Percentiles rank a stretch among this genome's conserved stretches.
Conservation (phyloP, 305 asterid genomes). For the Solanum hybrid region DNA sequence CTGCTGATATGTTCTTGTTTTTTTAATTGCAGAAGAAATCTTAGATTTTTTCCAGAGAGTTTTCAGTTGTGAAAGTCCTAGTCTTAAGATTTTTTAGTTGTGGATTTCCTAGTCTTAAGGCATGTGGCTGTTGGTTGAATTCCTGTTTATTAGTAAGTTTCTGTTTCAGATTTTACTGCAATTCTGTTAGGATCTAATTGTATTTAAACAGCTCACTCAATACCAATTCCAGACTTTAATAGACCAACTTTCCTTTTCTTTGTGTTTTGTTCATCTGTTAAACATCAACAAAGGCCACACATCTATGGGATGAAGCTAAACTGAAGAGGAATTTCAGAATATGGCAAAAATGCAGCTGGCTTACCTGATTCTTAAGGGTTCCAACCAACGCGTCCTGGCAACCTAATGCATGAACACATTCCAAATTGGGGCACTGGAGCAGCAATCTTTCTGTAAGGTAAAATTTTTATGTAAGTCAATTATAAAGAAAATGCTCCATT, state of each 20-base stretch:
- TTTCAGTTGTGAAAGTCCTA: not conserved
- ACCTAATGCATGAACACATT: conserved; percentile 68
- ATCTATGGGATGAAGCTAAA: not conserved
- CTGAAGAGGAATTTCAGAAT: not conserved
- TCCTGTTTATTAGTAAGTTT: not conserved
- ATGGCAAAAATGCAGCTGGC: not conserved
- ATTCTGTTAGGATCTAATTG: not conserved
- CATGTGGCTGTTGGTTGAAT: not conserved
- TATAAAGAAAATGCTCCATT: not conserved
- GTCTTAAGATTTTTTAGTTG: not conserved
- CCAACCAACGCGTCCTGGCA: conserved; percentile 51
- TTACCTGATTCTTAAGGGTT: conserved; percentile 74
- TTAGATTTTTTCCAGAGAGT: not conserved
- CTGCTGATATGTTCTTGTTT: not conserved
- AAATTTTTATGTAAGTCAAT: not conserved
- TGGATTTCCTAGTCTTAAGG: conserved; percentile 1
- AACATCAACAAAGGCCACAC: not conserved
- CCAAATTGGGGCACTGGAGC: conserved; percentile 71
- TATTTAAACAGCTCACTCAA: not conserved
- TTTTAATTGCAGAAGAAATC: not conserved
- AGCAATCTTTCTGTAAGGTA: conserved; percentile 60
- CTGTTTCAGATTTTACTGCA: not conserved
- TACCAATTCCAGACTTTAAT: not conserved
- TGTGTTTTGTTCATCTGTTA: not conserved
- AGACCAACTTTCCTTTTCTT: not conserved